Evolutionary conservation across 345 rosid species (phyloP).

Genomic region (Litchi chinensis): DNA sequence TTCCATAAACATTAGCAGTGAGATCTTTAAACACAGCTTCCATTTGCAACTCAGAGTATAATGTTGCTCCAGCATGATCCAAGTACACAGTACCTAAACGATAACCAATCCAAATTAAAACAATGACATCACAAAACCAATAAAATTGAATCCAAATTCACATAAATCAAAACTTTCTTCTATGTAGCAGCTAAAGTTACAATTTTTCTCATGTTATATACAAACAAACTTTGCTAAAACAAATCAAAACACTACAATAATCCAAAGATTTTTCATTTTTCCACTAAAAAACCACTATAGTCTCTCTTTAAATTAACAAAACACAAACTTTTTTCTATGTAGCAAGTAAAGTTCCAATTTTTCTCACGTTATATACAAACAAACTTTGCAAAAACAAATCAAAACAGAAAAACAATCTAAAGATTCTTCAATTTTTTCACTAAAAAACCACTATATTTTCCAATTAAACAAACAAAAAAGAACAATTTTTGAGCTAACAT

Average conservation of each 20-base stretch:
- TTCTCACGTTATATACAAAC: background rate
- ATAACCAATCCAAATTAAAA: slow-evolving; percentile 20
- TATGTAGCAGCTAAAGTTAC: background rate
- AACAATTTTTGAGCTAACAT: background rate
- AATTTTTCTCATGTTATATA: background rate
- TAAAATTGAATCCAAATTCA: background rate
- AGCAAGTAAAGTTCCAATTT: background rate
- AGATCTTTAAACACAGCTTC: slow-evolving; percentile 74
- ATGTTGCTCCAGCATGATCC: slow-evolving; percentile 98
- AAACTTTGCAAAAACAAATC: background rate
- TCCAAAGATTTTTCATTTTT: background rate
- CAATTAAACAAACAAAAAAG: background rate
- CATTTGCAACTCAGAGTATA: slow-evolving; percentile 94
- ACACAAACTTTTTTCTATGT: background rate
- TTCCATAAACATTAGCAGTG: background rate
- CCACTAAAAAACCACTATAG: background rate
- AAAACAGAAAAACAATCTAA: background rate
- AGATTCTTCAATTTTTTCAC: background rate
- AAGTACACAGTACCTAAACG: slow-evolving; percentile 71
- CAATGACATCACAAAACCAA: background rate
- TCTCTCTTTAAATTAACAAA: background rate
- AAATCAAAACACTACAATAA: background rate
- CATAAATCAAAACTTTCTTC: background rate
- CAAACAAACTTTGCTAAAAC: background rate
- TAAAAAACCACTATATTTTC: background rate